Base-by-base conservation (phyloP, 2,329 filamentous ascomycete genomes). In the Drechslera avenae region DNA sequence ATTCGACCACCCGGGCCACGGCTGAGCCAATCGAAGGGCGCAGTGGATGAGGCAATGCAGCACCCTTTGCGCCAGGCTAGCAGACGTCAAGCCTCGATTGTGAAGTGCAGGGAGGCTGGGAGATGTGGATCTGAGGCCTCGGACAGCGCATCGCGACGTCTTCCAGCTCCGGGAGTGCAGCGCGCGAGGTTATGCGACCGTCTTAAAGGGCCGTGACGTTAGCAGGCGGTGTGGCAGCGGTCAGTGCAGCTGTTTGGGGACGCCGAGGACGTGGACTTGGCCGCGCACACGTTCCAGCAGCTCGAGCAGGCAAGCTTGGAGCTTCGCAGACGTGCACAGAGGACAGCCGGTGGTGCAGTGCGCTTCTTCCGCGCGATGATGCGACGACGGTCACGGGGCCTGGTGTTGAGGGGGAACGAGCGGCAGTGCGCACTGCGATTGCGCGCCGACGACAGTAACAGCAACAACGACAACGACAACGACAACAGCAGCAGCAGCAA, bases 61-160 rank as follows among this genome's bases (percentile, higher is more conserved):
- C 62, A 62, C 57, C 56, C 33, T 43, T 59, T 64, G 59, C 62
- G 64, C 53, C 55, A 50, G 62, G 63, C 66, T 70, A 71, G 59
- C 62, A 69, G 61, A 64, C 66, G 66, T 71, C 69, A 67, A 60
- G 60, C 62, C 61, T 68, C 63, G 60, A 63, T 59, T 62, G 63
- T 55, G 59, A 44, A 52, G 46, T 61, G 64, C 60, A 62, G 42
- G 55, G 63, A 62, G 66, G 67, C 64, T 71, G 64, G 67, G 58
- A 63, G 62, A 53, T 66, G 59, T 52, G 59, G 50, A 56, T 57
- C 44, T 60, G 64, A 61, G 51, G 66, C 64, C 59, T 60, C 62
- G 56, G 61, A 70, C 68, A 72, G 68, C 66, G 69, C 72, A 73
- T 73, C 59, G 68, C 71, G 69, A 71, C 60, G 56, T 64, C 60